Base-by-base conservation (phyloP, 495 filamentous ascomycete species). In the Neurospora sp. region DNA sequence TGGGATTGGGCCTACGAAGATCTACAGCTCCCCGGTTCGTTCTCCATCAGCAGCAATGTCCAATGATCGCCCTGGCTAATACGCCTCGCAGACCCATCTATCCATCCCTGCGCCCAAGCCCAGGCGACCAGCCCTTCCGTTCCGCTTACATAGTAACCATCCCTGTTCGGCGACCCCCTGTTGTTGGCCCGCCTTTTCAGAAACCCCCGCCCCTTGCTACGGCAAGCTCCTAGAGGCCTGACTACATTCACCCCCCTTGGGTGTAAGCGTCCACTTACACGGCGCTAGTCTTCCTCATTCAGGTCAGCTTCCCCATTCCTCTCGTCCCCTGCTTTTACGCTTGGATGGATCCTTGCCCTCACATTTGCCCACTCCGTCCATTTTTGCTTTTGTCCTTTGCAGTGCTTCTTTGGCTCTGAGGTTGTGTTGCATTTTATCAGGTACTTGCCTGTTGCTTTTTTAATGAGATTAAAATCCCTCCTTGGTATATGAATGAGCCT, bases 1-100 rank as follows among this genome's bases (percentile, higher is more conserved):
- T 76, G 76, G 76, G 77, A 72, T 76, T 78, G 71, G 75, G 72
- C 78, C 72, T 71, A 73, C 71, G 76, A 72, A 78, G 78, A 80
- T 80, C 78, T 76, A 77, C 71, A 23, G 46, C 62, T 72, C 72
- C 77, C 75, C 75, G 75, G 77, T 66, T 66, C 54, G 49, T 69
- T 71, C 41, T 20, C 74, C 70, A 72, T 70, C 70, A 74, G 72
- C 72, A 72, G 70, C n/a, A n/a, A 39, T 27, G 71, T 73, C 79
- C 79, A 80, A 80, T 80, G 73, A 69, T 62, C n/a, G 23, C 71
- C 5, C 18, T 49, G 39, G 73, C 76, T 79, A 75, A 79, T 76
- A 75, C 74, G 75, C 76, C 76, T 77, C 75, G 60, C 77, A 79
- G 78, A 75, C 75, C 76, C 74, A 76, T 72, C 70, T 72, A 39